phyloP scores from a whole-genome alignment of 352 stramenopile genomes.

The Plasmopara muralis region DNA sequence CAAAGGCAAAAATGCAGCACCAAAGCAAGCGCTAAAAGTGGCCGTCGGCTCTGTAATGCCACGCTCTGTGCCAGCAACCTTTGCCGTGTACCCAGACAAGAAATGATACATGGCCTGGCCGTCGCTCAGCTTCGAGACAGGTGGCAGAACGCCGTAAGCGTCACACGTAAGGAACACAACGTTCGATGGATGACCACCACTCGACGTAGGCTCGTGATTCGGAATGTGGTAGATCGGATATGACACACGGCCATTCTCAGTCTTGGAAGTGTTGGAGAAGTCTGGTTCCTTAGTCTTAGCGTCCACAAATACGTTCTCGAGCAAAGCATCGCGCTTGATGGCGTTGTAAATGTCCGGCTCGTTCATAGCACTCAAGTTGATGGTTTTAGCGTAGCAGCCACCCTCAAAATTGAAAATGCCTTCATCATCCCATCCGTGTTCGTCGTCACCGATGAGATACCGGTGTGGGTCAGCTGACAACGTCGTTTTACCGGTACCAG shows the following conservation, averaged over 20 bases:
- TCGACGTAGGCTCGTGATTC: slow-evolving; percentile 85
- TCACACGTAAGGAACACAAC: slow-evolving; percentile 98
- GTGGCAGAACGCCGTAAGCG: slow-evolving; percentile 96
- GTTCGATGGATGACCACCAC: slow-evolving; percentile 92
- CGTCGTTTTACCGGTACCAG: slow-evolving; percentile 87
- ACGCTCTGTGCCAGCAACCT: slow-evolving; percentile 97
- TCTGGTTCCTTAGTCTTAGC: slow-evolving; percentile 76
- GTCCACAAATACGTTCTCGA: slow-evolving; percentile 94
- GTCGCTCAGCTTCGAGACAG: slow-evolving; percentile 90
- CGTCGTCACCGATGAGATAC: slow-evolving; percentile 76
- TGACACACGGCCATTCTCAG: slow-evolving; percentile 97
- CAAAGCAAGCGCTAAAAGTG: slow-evolving; percentile 97
- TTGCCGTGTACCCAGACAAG: slow-evolving; percentile 97
- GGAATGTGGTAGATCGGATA: slow-evolving; percentile 99
- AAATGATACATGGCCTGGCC: slow-evolving; percentile 99
- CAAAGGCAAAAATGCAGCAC: slow-evolving; percentile 95
- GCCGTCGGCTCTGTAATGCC: slow-evolving; percentile 93
- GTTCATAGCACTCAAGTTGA: slow-evolving; percentile 93
- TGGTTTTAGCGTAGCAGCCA: slow-evolving; percentile 99
- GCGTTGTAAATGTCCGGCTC: slow-evolving; percentile 98
- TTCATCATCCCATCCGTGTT: slow-evolving; percentile 97
- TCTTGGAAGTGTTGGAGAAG: slow-evolving; percentile 96
- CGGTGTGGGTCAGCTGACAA: slow-evolving; percentile 87
- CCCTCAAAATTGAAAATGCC: slow-evolving; percentile 99
- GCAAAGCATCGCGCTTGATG: slow-evolving; percentile 94